phyloP scores from a whole-genome alignment of 176 grass and related monocot genomes.

The Puya raimondii region DNA sequence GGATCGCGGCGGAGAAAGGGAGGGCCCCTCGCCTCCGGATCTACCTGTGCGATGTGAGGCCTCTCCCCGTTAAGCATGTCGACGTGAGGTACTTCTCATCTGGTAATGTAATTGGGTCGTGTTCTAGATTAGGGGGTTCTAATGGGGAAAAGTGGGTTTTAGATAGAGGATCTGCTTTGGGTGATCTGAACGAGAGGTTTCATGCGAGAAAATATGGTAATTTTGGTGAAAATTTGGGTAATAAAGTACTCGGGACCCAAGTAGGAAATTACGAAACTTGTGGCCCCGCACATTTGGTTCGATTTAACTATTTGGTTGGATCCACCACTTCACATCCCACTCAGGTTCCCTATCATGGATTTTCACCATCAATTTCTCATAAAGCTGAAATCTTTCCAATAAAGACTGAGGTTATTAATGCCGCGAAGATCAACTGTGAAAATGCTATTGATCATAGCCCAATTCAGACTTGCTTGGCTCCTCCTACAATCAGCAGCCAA shows the following conservation, averaged over 20 bases:
- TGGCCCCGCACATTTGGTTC: neutral
- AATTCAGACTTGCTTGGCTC: neutral
- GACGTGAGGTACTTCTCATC: neutral
- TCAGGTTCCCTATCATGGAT: too few species aligned
- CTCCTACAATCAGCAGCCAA: neutral
- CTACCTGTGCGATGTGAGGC: neutral
- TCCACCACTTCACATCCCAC: neutral
- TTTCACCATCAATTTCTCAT: neutral
- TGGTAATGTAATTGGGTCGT: neutral
- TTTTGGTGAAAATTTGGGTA: neutral
- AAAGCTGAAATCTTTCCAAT: neutral
- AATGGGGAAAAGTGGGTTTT: neutral
- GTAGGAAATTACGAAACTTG: neutral
- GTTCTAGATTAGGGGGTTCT: neutral
- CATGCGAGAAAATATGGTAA: neutral
- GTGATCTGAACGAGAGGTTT: neutral
- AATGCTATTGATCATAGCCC: neutral
- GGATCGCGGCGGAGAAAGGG: slow-evolving; percentile 4
- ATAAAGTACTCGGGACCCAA: neutral
- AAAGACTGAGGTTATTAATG: neutral
- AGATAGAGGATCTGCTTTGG: neutral
- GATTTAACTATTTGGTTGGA: neutral
- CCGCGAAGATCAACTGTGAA: neutral
- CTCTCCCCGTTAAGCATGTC: neutral
- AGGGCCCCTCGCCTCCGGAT: neutral